Evolutionary conservation across 345 rosid genomes (phyloP), one percentile per base, ranked within the genome.

Genomic region (Aethionema arabicum): DNA sequence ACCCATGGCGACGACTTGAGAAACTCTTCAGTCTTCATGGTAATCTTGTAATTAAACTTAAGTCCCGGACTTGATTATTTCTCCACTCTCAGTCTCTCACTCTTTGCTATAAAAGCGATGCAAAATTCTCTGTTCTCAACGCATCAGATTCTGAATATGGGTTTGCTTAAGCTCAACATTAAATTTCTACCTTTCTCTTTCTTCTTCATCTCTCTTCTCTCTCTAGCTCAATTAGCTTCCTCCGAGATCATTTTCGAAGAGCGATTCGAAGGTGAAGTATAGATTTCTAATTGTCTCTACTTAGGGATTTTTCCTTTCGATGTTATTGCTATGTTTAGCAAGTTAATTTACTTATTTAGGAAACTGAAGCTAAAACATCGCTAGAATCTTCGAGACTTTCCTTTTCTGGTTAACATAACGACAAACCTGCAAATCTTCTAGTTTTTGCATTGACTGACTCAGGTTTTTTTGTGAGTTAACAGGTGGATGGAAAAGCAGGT

Each of bases 401-500:
- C 56, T 52, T 53, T 52, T 53, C 60, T 41, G 45, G 64, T 56
- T 47, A 10, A 38, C 9, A 13, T 43, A 64, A 41, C 21, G 52
- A 32, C 33, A 31, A 5, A 6, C 27, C 32, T 11, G 32, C 27
- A 21, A 21, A 21, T 21, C 27, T 67, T 67, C n/a, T 50, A 11
- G 61, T 27, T 42, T 65, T 8, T 6, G 27, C 14, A 3, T 4
- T 7, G 56, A 44, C 29, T 50, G 10, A 43, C 41, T 71, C 2
- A 32, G 44, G 51, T 71, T 30, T 51, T 64, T 44, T 43, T 2
- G 40, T 33, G 4, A 21, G 27, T 21, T 21, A 21, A 21, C 56
- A 92, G 98, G 81, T 77, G 98, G 96, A 43, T 92, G 98, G 98
- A 83, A 83, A 60, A 77, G 83, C 72, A 76, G 95, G 11, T 92